A percentile compares a stretch with the other conserved stretches of the same genome.
Evolutionary conservation across 208 protist species (phyloP).

Genomic region (Novymonas esmeraldas): DNA sequence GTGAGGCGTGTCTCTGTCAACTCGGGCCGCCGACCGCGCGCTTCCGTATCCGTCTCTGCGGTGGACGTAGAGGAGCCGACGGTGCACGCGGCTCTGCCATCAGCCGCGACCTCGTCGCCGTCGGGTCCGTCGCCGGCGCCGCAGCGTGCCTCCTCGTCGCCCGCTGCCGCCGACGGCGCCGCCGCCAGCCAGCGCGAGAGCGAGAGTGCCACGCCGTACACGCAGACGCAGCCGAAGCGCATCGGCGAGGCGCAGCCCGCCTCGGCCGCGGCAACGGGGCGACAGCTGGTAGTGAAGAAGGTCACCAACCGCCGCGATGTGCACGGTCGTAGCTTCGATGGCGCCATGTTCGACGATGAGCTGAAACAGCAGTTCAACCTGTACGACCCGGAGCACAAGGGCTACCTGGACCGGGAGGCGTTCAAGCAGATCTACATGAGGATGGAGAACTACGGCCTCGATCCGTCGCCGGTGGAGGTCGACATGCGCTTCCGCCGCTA

Average conservation of each 20-base stretch:
- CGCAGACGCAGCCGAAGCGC: background rate
- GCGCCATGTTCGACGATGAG: conserved; percentile 56
- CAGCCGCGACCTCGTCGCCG: background rate
- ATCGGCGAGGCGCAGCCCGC: background rate
- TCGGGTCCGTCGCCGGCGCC: background rate
- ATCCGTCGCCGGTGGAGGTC: conserved; percentile 51
- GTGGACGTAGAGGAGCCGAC: conserved; percentile 2
- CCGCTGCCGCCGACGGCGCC: background rate
- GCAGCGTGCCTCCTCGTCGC: background rate
- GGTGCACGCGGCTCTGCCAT: background rate
- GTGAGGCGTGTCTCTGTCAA: too few species aligned
- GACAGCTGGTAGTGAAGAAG: background rate
- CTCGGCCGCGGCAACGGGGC: background rate
- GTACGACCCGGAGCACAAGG: conserved; percentile 57
- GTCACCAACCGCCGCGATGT: background rate
- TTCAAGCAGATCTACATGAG: conserved; percentile 75
- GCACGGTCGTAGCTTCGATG: background rate
- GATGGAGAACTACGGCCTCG: conserved; percentile 84
- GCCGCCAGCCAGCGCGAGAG: background rate
- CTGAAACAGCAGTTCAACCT: conserved; percentile 60
- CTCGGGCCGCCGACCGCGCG: background rate
- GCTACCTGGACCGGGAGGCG: conserved; percentile 70
- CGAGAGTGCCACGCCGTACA: background rate
- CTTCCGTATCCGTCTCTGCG: background rate
- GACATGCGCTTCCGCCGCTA: conserved; percentile 63